phyloP scores from a whole-genome alignment of 805 yeast genomes.

The Lipomyces anomalus region DNA sequence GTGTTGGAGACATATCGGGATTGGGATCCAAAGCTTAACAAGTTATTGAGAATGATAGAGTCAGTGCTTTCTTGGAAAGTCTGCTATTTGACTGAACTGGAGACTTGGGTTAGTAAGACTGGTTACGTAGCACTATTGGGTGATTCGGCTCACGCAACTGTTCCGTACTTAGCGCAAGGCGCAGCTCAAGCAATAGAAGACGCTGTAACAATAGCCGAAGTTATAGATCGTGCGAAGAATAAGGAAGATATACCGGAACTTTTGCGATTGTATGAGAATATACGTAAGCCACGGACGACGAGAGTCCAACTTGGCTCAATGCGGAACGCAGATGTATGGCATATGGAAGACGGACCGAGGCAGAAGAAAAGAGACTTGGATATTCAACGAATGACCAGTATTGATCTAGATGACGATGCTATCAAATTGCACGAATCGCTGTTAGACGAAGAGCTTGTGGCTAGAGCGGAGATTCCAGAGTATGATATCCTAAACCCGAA shows the following conservation, averaged over 20 bases:
- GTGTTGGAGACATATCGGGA: conserved; percentile 24
- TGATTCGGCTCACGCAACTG: conserved; percentile 37
- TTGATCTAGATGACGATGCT: neutral
- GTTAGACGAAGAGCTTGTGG: neutral
- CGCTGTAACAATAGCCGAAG: conserved; percentile 18
- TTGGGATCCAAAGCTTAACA: conserved; percentile 30
- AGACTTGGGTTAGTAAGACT: conserved; percentile 29
- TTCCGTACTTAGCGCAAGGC: conserved; percentile 34
- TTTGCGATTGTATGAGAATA: conserved; percentile 6
- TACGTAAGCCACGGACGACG: conserved; percentile 13
- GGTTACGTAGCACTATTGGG: conserved; percentile 34
- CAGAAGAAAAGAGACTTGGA: conserved; percentile 7
- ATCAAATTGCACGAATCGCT: neutral
- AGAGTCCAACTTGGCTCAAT: conserved; percentile 8
- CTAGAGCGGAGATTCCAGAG: conserved; percentile 5
- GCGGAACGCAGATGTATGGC: conserved; percentile 4
- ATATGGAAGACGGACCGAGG: conserved; percentile 7
- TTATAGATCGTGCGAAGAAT: neutral
- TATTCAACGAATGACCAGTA: neutral
- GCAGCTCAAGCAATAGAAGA: conserved; percentile 34
- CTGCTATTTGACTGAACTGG: conserved; percentile 28
- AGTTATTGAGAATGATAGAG: conserved; percentile 23
- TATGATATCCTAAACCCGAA: conserved; percentile 8
- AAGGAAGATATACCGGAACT: conserved; percentile 1
- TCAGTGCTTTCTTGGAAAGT: conserved; percentile 30